Percentiles rank a stretch among this genome's conserved stretches.
phyloP scores from a whole-genome alignment of 2,329 filamentous ascomycete genomes.

The Venturia oleaginea region DNA sequence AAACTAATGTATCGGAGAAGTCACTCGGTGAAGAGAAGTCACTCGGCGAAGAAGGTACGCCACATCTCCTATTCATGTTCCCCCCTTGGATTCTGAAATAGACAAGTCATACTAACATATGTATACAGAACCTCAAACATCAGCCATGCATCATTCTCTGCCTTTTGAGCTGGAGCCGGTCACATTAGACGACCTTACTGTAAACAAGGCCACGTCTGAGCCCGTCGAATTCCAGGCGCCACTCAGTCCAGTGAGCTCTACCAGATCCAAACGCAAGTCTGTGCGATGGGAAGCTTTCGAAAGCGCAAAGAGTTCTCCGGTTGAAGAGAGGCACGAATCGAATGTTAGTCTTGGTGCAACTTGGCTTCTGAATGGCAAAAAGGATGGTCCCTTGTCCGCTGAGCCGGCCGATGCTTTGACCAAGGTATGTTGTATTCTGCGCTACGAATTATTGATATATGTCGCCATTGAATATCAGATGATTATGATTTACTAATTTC shows the following conservation, averaged over 20 bases:
- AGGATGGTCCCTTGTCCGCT: not conserved
- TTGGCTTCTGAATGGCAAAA: not conserved
- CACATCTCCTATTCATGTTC: not conserved
- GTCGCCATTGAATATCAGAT: not conserved
- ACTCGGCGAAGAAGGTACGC: not conserved
- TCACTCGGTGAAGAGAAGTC: not conserved
- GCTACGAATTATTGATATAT: not conserved
- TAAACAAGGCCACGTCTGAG: not conserved
- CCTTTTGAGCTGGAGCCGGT: not conserved
- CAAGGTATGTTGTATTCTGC: not conserved
- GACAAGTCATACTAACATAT: not conserved
- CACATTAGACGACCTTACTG: not conserved
- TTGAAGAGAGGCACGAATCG: not conserved
- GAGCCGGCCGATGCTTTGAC: not conserved
- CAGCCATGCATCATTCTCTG: not conserved
- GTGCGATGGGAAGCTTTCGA: constrained; percentile 11
- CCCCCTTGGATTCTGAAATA: not conserved
- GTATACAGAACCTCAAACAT: not conserved
- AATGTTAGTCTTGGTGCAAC: not conserved
- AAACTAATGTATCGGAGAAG: not conserved
- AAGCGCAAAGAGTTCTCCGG: constrained; percentile 1
- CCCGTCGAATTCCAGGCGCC: not conserved
- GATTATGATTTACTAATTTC: not conserved
- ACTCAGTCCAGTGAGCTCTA: not conserved
- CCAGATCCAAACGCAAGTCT: constrained; percentile 6